A percentile compares a stretch with the other conserved stretches of the same genome.
Conservation (phyloP, 2,329 filamentous ascomycete genomes). For the Dactylonectria estremocensis region DNA sequence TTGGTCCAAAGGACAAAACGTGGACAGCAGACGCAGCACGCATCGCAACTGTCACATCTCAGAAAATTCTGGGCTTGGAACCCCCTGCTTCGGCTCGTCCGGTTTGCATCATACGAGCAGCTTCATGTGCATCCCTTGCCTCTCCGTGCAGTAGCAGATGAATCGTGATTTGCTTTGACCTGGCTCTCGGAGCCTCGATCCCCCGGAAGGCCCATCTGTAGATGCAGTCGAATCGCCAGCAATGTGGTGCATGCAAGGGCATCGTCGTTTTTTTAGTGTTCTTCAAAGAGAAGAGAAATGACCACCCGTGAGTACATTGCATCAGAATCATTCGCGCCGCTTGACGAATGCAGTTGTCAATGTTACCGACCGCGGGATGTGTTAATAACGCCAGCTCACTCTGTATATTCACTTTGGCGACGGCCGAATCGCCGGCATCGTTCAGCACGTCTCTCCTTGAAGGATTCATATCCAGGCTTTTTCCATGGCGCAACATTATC, state of each 20-base stretch:
- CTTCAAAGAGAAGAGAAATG: neutral
- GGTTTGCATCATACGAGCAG: slow-evolving; percentile 24
- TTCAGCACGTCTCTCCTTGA: neutral
- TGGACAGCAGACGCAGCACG: neutral
- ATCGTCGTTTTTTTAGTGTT: neutral
- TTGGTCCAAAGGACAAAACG: neutral
- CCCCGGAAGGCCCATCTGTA: slow-evolving; percentile 14
- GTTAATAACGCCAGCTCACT: no score
- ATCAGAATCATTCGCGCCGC: neutral
- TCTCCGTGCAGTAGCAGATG: neutral
- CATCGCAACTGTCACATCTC: slow-evolving; percentile 16
- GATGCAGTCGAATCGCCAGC: slow-evolving; percentile 21
- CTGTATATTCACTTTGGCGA: neutral
- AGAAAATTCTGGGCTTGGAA: neutral
- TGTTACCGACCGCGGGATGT: neutral
- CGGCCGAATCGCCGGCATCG: neutral
- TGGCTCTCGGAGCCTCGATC: slow-evolving; percentile 21
- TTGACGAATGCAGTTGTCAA: neutral
- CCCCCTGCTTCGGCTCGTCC: slow-evolving; percentile 7
- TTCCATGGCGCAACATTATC: slow-evolving; percentile 2
- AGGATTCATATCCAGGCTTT: slow-evolving; percentile 9
- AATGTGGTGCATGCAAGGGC: slow-evolving; percentile 21
- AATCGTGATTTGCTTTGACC: slow-evolving; percentile 14
- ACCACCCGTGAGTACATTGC: neutral
- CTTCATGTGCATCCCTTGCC: neutral